These are phyloP conservation scores for Kodamaea anthophila DNA, from an alignment of 1,139 yeast species.

Conservation along the genomic window DNA sequence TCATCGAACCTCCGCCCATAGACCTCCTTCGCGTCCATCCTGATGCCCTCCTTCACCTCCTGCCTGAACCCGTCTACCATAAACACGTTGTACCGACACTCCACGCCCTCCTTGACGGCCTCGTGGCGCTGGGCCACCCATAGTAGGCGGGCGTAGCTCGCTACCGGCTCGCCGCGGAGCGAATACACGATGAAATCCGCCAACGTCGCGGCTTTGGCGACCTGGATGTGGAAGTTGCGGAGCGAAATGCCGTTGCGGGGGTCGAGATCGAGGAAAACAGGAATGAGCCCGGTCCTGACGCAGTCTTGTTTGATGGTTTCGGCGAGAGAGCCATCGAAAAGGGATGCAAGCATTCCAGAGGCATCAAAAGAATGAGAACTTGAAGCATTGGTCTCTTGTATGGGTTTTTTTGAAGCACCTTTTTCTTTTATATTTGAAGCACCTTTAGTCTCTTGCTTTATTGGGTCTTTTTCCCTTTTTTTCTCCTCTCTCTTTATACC, in stretches of 20 bases:
- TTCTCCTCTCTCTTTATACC: conserved; percentile 13
- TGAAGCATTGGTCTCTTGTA: too few species aligned
- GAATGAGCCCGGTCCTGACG: conserved; percentile 37
- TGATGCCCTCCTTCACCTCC: conserved; percentile 1
- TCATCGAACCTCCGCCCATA: conserved; percentile 3
- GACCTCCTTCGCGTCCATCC: conserved; percentile 5
- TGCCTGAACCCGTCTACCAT: conserved; percentile 9
- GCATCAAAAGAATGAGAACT: too few species aligned
- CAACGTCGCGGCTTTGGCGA: conserved; percentile 58
- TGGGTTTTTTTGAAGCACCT: too few species aligned
- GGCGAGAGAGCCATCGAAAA: conserved; percentile 6
- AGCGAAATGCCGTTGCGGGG: conserved; percentile 66
- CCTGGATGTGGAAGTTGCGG: conserved; percentile 75
- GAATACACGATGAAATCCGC: conserved; percentile 63
- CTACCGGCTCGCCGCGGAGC: conserved; percentile 2
- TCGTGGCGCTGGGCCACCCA: conserved; percentile 49
- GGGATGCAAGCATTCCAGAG: not conserved
- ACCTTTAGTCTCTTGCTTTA: too few species aligned
- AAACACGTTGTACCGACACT: conserved; percentile 15
- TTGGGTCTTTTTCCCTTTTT: conserved; percentile 5
- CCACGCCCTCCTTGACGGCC: conserved; percentile 13
- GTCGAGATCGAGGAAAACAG: conserved; percentile 50
- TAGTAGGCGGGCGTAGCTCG: conserved; percentile 38
- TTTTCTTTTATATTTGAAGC: too few species aligned
- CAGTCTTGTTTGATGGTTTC: conserved; percentile 38